phyloP scores from a whole-genome alignment of 2,329 filamentous ascomycete genomes.

The Blastomyces gilchristii region DNA sequence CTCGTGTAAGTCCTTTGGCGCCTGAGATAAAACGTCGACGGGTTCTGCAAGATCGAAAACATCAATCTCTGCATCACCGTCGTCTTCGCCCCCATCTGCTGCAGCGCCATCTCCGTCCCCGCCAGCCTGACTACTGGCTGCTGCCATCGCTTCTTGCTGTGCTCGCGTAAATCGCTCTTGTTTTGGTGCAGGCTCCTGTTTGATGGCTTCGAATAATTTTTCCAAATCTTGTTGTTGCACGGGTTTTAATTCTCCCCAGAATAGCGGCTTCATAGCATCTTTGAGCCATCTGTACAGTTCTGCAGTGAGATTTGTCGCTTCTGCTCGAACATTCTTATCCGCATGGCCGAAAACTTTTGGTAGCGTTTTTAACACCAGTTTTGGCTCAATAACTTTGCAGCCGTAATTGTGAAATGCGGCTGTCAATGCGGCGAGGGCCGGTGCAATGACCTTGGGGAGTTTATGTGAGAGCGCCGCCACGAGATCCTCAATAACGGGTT shows the following conservation, averaged over 20 bases:
- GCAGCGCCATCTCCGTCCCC: conserved; percentile 47
- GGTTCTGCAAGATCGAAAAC: conserved; percentile 74
- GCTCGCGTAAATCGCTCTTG: conserved; percentile 80
- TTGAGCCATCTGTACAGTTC: conserved; percentile 96
- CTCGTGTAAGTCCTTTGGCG: conserved; percentile 74
- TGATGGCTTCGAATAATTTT: conserved; percentile 86
- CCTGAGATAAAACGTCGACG: conserved; percentile 71
- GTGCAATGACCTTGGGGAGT: conserved; percentile 76
- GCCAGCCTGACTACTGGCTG: conserved; percentile 52
- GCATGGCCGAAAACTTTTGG: conserved; percentile 91
- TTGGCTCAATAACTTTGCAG: conserved; percentile 87
- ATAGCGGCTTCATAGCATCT: conserved; percentile 96
- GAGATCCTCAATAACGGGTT: conserved; percentile 81
- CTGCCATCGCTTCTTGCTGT: conserved; percentile 73
- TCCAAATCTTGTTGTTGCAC: conserved; percentile 93
- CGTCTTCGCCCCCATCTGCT: conserved; percentile 51
- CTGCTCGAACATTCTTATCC: conserved; percentile 94
- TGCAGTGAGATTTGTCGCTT: conserved; percentile 80
- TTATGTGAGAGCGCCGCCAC: conserved; percentile 76
- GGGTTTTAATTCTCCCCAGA: conserved; percentile 90
- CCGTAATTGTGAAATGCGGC: conserved; percentile 88
- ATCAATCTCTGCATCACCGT: conserved; percentile 60
- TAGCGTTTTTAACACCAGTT: conserved; percentile 75
- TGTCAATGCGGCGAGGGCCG: conserved; percentile 64
- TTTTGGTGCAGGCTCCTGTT: conserved; percentile 74